Evolutionary conservation across 1,139 yeast species (phyloP).

Genomic region (Trichomonascaceae sp.): DNA sequence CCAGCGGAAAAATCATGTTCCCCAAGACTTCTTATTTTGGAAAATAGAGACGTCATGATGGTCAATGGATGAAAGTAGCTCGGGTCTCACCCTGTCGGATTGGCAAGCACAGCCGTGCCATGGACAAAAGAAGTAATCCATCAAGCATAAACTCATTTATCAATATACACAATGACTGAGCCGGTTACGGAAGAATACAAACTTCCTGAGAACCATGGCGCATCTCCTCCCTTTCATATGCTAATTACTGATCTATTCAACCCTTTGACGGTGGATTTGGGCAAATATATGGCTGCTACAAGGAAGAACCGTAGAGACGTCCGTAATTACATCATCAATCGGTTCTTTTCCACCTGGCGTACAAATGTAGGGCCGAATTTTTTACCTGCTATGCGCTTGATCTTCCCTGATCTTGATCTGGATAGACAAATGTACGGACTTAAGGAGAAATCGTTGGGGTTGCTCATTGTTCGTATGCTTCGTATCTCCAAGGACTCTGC

Average conservation of each 20-base stretch:
- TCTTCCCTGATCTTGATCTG: conserved; percentile 34
- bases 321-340: conserved; percentile 33
- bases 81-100: not conserved
- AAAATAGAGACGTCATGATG: conserved; percentile 24
- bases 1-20: conserved; percentile 30
- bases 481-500: conserved; percentile 47
- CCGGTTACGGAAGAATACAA: conserved; percentile 3
- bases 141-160: not conserved
- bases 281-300: conserved; percentile 14
- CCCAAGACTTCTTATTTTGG: conserved; percentile 24
- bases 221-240: conserved; percentile 38
- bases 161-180: not conserved
- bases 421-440: conserved; percentile 33
- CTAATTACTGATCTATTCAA: conserved; percentile 30
- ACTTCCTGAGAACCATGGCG: conserved; percentile 33
- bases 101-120: not conserved
- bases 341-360: conserved; percentile 57
- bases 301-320: conserved; percentile 22
- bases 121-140: not conserved
- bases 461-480: conserved; percentile 42
- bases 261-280: conserved; percentile 22
- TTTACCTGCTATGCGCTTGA: conserved; percentile 58
- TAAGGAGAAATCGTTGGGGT: conserved; percentile 39
- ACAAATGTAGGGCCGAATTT: conserved; percentile 63
- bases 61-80: not conserved